Base-by-base conservation (phyloP, 805 yeast genomes). In the Naumovozyma baii region DNA sequence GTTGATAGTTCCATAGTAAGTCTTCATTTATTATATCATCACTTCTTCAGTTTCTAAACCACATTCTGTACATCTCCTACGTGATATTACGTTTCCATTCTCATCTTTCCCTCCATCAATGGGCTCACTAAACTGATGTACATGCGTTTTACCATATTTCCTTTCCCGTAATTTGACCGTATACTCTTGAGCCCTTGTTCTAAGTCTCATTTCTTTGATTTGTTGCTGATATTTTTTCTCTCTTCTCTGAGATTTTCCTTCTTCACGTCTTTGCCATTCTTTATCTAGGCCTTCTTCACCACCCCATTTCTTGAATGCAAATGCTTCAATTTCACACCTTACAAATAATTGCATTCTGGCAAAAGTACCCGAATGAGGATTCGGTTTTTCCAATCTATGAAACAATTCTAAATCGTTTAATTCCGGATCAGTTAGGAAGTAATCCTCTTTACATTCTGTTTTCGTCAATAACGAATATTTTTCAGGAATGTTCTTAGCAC, bases 251-350 rank as follows among this genome's bases (percentile, higher is more conserved):
- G 84, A 68, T 45, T 84, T 77, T 54, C 74, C 70, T 36, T 71
- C 75, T 59, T 85, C 95, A 25, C 98, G 65, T 38, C 85, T 62
- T 48, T 84, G 83, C 84, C 94, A 92, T 59, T 92, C 99, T n/a
- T 72, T 72, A 59, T 92, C 99, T 31, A 92, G 62, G 0, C 83
- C 86, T 40, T 86, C 95, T 8, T 80, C 73, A 1, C 94, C 81
- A 1, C 92, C 94, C 99, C 98, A 92, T 62, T 92, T 90, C 55
- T 83, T 80, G 65, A 80, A 84, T 0, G 97, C 94, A 62, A 72
- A 84, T 52, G 81, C 85, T 59, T 92, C 98, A n/a, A 92, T 86
- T 53, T 92, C 97, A 54, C 78, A 83, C 43, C 98, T 67, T 34
- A 92, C 62, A 63, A 79, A 92, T 40, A 92, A 68, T 70, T 88